Conservation (phyloP, 306 rosid genomes). For the Carpinus viminea region DNA sequence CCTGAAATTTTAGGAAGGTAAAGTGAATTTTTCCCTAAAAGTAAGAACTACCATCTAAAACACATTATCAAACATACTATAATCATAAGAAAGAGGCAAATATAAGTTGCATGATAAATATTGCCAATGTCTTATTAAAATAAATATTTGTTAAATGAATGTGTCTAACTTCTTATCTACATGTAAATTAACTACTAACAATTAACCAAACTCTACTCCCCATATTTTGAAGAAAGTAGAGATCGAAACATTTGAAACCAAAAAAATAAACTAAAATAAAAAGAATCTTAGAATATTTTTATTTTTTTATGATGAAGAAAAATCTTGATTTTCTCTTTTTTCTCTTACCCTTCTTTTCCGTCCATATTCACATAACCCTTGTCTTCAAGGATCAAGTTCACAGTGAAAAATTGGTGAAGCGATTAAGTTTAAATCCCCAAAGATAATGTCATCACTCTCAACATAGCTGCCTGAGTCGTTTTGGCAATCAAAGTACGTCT, state of each 20-base stretch:
- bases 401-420: constrained; percentile 60
- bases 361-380: constrained; percentile 19
- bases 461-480: constrained; percentile 46
- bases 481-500: constrained; percentile 71
- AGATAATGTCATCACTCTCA: constrained; percentile 67
- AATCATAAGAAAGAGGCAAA: not conserved
- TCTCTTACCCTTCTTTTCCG: constrained; percentile 3
- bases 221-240: not conserved
- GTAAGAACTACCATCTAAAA: no score
- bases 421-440: constrained; percentile 57
- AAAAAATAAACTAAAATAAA: not conserved
- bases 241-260: not conserved
- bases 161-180: constrained; percentile 20
- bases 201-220: not conserved
- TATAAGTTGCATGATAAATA: not conserved
- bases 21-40: no score
- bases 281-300: not conserved
- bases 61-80: no score
- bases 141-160: constrained; percentile 11
- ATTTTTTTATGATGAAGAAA: not conserved
- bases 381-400: constrained; percentile 54
- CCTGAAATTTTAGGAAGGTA: no score
- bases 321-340: not conserved
- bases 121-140: constrained; percentile 1
- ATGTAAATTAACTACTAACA: constrained; percentile 20